Evolutionary conservation across 1,284 basidiomycete species (phyloP).

Genomic region (Naganishia cerealis): DNA sequence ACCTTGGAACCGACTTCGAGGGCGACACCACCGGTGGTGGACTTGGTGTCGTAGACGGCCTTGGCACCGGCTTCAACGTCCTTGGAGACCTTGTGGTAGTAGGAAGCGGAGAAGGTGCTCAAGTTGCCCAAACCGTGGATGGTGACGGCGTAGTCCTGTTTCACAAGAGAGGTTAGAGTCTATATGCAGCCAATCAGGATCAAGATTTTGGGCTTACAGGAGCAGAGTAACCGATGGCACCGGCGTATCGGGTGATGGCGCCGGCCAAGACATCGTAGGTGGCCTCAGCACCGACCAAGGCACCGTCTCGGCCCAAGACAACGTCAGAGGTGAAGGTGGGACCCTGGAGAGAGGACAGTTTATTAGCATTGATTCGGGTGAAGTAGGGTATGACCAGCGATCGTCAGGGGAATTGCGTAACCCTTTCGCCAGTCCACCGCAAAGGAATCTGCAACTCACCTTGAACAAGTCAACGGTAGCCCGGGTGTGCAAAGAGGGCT

Average conservation of each 20-base stretch:
- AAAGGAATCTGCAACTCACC: constrained; percentile 58
- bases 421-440: neutral
- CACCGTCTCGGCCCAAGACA: constrained; percentile 93
- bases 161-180: neutral
- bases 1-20: constrained; percentile 97
- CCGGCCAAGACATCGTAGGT: constrained; percentile 95
- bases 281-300: constrained; percentile 94
- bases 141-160: constrained; percentile 75
- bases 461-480: constrained; percentile 92
- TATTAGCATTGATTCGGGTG: neutral
- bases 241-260: constrained; percentile 86
- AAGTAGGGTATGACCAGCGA: constrained; percentile 8
- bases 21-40: constrained; percentile 79
- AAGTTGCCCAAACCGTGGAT: constrained; percentile 93
- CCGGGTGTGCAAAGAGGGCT: constrained; percentile 91
- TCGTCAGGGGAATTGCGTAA: neutral
- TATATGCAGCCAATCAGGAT: neutral
- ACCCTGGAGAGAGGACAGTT: constrained; percentile 61
- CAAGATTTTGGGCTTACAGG: constrained; percentile 57
- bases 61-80: constrained; percentile 98
- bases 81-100: constrained; percentile 74
- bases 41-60: constrained; percentile 94
- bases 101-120: constrained; percentile 89
- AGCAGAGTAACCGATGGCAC: constrained; percentile 89
- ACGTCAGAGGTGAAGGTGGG: constrained; percentile 95